A percentile compares a stretch with the other conserved stretches of the same genome.
phyloP scores from a whole-genome alignment of 257 asterid species.

The Solanum pennellii region DNA sequence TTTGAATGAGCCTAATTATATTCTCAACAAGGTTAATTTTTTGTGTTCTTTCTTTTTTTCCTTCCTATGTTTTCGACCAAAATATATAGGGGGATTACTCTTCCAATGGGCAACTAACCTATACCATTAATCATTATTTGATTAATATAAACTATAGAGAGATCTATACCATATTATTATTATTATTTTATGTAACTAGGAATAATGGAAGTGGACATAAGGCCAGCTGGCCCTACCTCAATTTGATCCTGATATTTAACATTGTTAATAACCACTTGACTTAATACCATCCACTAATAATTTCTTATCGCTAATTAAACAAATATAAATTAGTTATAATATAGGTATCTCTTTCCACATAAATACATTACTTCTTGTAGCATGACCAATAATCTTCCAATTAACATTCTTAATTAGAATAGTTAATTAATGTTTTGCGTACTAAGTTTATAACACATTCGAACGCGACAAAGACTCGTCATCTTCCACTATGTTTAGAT shows the following conservation, averaged over 20 bases:
- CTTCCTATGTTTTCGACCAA: background rate
- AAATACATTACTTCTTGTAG: background rate
- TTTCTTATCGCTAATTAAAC: background rate
- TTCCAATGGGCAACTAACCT: background rate
- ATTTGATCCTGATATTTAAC: background rate
- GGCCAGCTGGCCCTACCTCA: background rate
- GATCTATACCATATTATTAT: background rate
- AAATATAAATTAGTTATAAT: background rate
- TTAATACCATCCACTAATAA: background rate
- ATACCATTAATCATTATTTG: background rate
- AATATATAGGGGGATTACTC: background rate
- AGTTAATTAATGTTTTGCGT: background rate
- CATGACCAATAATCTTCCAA: background rate
- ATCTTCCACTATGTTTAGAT: background rate
- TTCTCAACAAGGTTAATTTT: background rate
- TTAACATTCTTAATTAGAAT: background rate
- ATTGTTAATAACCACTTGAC: background rate
- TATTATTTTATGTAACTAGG: background rate
- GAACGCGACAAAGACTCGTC: background rate
- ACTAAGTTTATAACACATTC: background rate
- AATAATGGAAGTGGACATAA: background rate
- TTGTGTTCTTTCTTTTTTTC: background rate
- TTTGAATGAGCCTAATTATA: background rate
- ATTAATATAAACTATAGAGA: background rate
- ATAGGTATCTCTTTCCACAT: background rate